phyloP scores from a whole-genome alignment of 345 rosid species.

The Microthlaspi erraticum region DNA sequence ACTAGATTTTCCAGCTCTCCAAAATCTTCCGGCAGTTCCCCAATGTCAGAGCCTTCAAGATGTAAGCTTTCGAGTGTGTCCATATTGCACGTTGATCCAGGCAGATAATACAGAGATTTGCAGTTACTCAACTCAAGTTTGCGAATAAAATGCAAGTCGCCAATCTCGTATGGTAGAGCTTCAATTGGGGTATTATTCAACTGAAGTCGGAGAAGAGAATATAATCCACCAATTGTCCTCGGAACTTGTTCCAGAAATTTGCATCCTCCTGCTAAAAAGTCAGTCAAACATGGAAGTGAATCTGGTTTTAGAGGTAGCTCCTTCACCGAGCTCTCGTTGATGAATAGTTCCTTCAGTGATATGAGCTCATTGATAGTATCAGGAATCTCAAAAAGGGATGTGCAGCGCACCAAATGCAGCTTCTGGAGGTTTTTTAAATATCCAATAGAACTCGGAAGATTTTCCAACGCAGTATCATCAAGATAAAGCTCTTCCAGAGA shows the following conservation, averaged over 20 bases:
- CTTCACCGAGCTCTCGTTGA: slow-evolving; percentile 13
- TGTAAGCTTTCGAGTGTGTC: slow-evolving; percentile 21
- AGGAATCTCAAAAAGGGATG: slow-evolving; percentile 28
- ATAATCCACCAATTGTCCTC: slow-evolving; percentile 29
- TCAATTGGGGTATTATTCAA: slow-evolving; percentile 18
- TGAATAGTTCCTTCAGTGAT: slow-evolving; percentile 24
- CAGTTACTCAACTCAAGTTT: slow-evolving; percentile 23
- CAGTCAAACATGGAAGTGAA: slow-evolving; percentile 16
- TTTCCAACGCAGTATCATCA: slow-evolving; percentile 17
- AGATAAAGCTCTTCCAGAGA: slow-evolving; percentile 28
- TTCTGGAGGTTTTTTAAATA: slow-evolving; percentile 13
- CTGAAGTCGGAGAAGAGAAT: slow-evolving; percentile 30
- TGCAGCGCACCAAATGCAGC: slow-evolving; percentile 1
- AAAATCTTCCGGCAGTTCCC: slow-evolving; percentile 12
- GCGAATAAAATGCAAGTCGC: slow-evolving; percentile 5
- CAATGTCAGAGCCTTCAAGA: slow-evolving; percentile 33
- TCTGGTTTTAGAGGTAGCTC: slow-evolving; percentile 4
- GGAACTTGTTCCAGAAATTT: slow-evolving; percentile 23
- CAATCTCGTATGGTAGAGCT: slow-evolving; percentile 18
- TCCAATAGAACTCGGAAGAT: slow-evolving; percentile 33
- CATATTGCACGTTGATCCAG: slow-evolving; percentile 15
- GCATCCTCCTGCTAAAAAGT: slow-evolving; percentile 24
- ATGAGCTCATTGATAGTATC: slow-evolving; percentile 18
- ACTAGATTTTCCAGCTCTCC: slow-evolving; percentile 35
- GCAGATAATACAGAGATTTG: slow-evolving; percentile 1